phyloP scores from a whole-genome alignment of 2,329 filamentous ascomycete genomes.

The Talaromyces sp. region DNA sequence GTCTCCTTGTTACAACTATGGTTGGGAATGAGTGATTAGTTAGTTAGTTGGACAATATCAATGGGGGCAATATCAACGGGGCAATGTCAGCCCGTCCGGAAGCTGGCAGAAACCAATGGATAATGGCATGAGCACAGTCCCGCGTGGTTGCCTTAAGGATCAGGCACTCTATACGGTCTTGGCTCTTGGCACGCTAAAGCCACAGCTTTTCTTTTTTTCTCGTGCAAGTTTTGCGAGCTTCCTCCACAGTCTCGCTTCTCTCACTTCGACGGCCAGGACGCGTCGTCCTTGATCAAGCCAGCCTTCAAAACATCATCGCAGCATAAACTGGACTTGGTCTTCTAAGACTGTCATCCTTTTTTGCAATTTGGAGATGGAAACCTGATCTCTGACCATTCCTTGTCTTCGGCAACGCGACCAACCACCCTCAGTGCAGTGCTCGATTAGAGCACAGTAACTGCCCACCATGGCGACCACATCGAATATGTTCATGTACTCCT shows the following conservation, averaged over 20 bases:
- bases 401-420: constrained; percentile 17
- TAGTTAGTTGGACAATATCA: too few relatives aligned
- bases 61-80: too few relatives aligned
- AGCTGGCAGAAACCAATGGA: constrained; percentile 37
- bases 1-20: neutral
- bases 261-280: constrained; percentile 8
- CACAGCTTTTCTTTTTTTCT: constrained; percentile 14
- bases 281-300: constrained; percentile 9
- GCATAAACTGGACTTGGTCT: constrained; percentile 7
- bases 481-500: constrained; percentile 96
- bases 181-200: constrained; percentile 13
- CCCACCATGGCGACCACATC: constrained; percentile 88
- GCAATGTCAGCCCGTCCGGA: constrained; percentile 18
- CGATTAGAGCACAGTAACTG: constrained; percentile 19
- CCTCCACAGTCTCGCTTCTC: neutral
- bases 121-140: constrained; percentile 12
- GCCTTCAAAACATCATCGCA: neutral
- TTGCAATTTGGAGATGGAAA: constrained; percentile 33
- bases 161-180: neutral
- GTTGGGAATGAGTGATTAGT: neutral
- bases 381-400: constrained; percentile 25
- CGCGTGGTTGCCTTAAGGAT: constrained; percentile 1
- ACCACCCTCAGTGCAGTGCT: constrained; percentile 6
- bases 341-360: constrained; percentile 23
- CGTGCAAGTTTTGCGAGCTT: constrained; percentile 3